Base-by-base conservation (phyloP, 1,139 yeast genomes). In the Diutina pseudorugosa region DNA sequence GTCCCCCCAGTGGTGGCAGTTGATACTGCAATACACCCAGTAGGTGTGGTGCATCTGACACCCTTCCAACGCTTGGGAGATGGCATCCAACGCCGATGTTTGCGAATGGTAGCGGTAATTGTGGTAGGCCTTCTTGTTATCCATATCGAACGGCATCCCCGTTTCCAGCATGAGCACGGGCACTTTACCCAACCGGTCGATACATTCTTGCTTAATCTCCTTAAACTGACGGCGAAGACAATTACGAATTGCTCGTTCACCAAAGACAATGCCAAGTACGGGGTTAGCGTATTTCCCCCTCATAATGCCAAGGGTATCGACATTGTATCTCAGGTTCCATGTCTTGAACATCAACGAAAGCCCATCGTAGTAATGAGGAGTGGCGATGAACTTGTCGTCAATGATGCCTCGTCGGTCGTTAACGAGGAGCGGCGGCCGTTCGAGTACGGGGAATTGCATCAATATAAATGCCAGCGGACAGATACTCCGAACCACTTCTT, bases 61-160 rank as follows among this genome's bases (percentile, higher is more conserved):
- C 1, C 82, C 82, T 63, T 91, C 98, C 50, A 91, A 69, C 0
- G 95, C 97, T 60, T 71, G 78, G 25, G 83, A 75, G 51, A 90
- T 66, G 0, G 96, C 96, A 69, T 91, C 97, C 65, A 88, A 69
- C 0, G 97, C 96, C 6, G 79, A 72, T 2, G 86, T 83, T 62
- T 91, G 98, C 1, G 88, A 76, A 12, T 73, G 66, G 62, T 80
- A 90, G 56, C 81, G 77, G 1, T 91, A 89, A 53, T 73, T 75
- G 1, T 64, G 62, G 61, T 79, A 90, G 0, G 96, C 87, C 50
- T 69, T 70, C 60, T 84, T 85, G 55, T 78, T 75, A 63, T 91
- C 93, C 95, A 91, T 86, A 65, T 93, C 96, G 65, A 83, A 89
- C 2, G 98, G 98, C 83, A 91, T 87, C 2, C 98, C 98, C n/a